Evolutionary conservation across 768 basidiomycete genomes (phyloP).

Genomic region (Tricholomella constricta): DNA sequence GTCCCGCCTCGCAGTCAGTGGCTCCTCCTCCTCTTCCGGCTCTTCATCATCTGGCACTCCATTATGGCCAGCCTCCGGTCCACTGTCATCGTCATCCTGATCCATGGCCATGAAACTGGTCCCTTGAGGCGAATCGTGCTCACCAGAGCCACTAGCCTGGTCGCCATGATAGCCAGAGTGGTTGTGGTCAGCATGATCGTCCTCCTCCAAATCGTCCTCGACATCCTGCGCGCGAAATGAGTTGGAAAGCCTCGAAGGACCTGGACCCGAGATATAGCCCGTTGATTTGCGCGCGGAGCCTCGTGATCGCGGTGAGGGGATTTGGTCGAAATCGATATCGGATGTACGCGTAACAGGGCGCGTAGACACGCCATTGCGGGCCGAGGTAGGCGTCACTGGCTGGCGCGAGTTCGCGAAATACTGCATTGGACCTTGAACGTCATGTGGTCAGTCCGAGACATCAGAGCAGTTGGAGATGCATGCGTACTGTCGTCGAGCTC

Average conservation of each 20-base stretch:
- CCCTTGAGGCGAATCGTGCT: conserved; percentile 29
- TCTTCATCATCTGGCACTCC: conserved; percentile 32
- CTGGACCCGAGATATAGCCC: conserved; percentile 34
- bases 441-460: conserved; percentile 17
- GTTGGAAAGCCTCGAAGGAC: conserved; percentile 42
- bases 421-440: conserved; percentile 40
- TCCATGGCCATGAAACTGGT: conserved; percentile 52
- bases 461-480: not conserved
- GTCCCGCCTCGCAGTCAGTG: conserved; percentile 14
- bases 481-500: conserved; percentile 69
- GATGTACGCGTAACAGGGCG: conserved; percentile 52
- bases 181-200: conserved; percentile 19
- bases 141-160: conserved; percentile 19
- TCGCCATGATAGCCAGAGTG: conserved; percentile 22
- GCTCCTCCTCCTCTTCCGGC: conserved; percentile 29
- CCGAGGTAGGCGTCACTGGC: conserved; percentile 41
- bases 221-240: conserved; percentile 33
- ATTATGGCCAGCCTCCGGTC: conserved; percentile 26
- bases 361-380: conserved; percentile 41
- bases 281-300: conserved; percentile 31
- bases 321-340: conserved; percentile 61
- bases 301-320: conserved; percentile 58
- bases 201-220: conserved; percentile 9
- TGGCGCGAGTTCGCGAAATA: conserved; percentile 43
- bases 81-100: conserved; percentile 45